A percentile compares a stretch with the other conserved stretches of the same genome.
phyloP scores from a whole-genome alignment of 176 grass and related monocot genomes.

The Cymbopogon citratus region DNA sequence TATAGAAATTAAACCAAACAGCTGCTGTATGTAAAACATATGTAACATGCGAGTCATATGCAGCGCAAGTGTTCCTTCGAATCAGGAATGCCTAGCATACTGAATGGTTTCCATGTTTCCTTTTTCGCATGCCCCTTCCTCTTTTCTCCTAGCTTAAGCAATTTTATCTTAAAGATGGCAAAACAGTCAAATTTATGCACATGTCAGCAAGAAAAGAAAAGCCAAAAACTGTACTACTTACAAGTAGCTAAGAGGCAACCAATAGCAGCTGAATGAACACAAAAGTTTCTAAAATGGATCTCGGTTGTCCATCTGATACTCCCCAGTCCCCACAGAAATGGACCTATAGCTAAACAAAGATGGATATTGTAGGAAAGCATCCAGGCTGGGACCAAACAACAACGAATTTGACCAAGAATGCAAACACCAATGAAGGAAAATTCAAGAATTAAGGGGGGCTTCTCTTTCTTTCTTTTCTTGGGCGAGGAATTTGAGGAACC shows the following conservation, averaged over 20 bases:
- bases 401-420: background rate
- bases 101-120: background rate
- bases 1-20: background rate
- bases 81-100: background rate
- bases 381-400: constrained; percentile 4
- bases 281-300: background rate
- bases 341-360: background rate
- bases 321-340: background rate
- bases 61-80: background rate
- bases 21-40: background rate
- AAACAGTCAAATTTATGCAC: background rate
- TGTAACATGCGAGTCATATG: constrained; percentile 7
- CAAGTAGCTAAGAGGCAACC: background rate
- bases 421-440: background rate
- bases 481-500: background rate
- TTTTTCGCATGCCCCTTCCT: constrained; percentile 13
- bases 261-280: background rate
- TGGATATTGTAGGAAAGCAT: no score
- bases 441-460: background rate
- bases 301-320: background rate
- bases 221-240: background rate
- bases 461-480: background rate
- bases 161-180: constrained; percentile 19
- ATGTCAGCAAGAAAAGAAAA: background rate
- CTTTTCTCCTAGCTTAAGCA: constrained; percentile 12